A percentile compares a stretch with the other conserved stretches of the same genome.
These are phyloP conservation scores for Chalciporus piperatus DNA, from an alignment of 768 basidiomycete genomes.

Conservation along the genomic window DNA sequence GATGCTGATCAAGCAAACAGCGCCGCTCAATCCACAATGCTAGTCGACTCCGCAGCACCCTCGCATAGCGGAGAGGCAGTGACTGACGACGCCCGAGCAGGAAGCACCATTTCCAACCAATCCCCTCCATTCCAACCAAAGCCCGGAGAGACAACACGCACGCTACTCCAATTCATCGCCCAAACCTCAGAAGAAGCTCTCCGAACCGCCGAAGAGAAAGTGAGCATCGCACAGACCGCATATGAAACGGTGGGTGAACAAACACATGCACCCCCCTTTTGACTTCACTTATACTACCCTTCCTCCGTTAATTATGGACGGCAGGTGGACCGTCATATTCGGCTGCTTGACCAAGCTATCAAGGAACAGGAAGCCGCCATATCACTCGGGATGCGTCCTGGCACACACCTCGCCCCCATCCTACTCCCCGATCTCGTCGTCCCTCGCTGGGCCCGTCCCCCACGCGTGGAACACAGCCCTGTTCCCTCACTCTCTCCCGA, in stretches of 20 bases:
- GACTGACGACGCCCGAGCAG: not conserved
- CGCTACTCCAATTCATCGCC: slow-evolving; percentile 57
- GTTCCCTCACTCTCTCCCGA: slow-evolving; percentile 36
- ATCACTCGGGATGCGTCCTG: slow-evolving; percentile 49
- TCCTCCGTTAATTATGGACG: slow-evolving; percentile 2
- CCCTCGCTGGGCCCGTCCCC: slow-evolving; percentile 49
- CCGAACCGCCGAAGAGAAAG: slow-evolving; percentile 72
- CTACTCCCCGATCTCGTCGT: slow-evolving; percentile 62
- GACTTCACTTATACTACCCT: not conserved
- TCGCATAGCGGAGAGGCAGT: not conserved
- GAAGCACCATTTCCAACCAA: not conserved
- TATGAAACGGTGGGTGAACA: slow-evolving; percentile 58
- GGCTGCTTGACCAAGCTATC: slow-evolving; percentile 73
- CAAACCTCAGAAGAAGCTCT: slow-evolving; percentile 57
- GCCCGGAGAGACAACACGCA: slow-evolving; percentile 40
- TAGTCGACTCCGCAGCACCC: slow-evolving; percentile 5
- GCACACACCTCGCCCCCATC: slow-evolving; percentile 51
- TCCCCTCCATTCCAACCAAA: slow-evolving; percentile 13
- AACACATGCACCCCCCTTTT: not conserved
- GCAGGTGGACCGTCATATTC: slow-evolving; percentile 78
- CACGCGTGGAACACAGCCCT: slow-evolving; percentile 43
- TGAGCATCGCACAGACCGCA: slow-evolving; percentile 67
- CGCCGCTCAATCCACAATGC: slow-evolving; percentile 1
- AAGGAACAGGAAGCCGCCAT: slow-evolving; percentile 57
- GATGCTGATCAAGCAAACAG: not conserved